phyloP scores from a whole-genome alignment of 2,329 filamentous ascomycete species.

The Monosporascus sp. region DNA sequence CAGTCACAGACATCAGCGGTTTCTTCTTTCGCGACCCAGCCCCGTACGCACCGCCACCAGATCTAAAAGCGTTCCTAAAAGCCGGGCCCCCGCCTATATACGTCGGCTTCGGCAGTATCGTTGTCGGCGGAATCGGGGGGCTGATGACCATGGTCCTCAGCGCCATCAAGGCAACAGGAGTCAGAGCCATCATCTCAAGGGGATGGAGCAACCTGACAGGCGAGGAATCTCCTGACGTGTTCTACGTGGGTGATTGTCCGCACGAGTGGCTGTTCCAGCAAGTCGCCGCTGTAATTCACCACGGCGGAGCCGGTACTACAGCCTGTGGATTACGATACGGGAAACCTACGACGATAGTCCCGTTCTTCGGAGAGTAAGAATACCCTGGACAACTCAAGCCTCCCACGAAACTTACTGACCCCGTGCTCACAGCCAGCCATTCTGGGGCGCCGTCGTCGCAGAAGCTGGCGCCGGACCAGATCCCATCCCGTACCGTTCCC shows the following conservation, averaged over 20 bases:
- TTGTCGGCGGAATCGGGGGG: conserved; percentile 47
- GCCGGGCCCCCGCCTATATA: conserved; percentile 70
- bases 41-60: conserved; percentile 59
- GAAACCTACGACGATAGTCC: conserved; percentile 47
- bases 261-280: conserved; percentile 54
- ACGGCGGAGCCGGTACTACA: conserved; percentile 55
- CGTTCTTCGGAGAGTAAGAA: conserved; percentile 38
- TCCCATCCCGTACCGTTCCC: conserved; percentile 28
- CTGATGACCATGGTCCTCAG: conserved; percentile 35
- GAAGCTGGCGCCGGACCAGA: conserved; percentile 33
- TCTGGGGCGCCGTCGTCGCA: conserved; percentile 35
- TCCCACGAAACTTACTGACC: not conserved
- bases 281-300: conserved; percentile 50
- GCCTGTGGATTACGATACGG: conserved; percentile 47
- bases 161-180: conserved; percentile 34
- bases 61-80: conserved; percentile 60
- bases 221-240: conserved; percentile 23
- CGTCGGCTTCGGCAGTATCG: conserved; percentile 79
- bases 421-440: conserved; percentile 25
- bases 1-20: conserved; percentile 46
- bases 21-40: conserved; percentile 70
- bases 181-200: conserved; percentile 44
- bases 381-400: not conserved
- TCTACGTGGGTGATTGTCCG: conserved; percentile 48
- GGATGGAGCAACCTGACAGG: conserved; percentile 17